Percentiles rank a stretch among this genome's conserved stretches.
phyloP scores from a whole-genome alignment of 2,329 filamentous ascomycete species.

The Penicillium sp. region DNA sequence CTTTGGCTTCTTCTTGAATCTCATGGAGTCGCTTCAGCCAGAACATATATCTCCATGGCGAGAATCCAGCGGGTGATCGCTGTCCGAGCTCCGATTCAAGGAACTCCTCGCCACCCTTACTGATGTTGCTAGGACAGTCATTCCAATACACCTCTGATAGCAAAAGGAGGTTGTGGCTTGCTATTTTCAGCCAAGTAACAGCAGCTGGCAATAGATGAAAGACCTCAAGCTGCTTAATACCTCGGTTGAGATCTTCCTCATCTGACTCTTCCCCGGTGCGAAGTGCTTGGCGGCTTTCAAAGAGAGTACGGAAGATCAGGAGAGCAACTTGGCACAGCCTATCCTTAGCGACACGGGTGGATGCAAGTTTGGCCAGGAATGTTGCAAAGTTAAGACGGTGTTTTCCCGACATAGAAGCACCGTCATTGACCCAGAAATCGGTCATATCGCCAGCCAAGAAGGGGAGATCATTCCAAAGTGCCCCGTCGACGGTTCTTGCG shows the following conservation, averaged over 20 bases:
- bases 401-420: conserved; percentile 14
- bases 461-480: conserved; percentile 27
- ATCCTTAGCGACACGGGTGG: conserved; percentile 22
- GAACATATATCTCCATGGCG: conserved; percentile 29
- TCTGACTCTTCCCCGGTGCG: conserved; percentile 16
- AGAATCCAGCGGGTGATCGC: conserved; percentile 24
- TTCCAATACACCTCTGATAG: conserved; percentile 24
- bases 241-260: conserved; percentile 13
- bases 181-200: conserved; percentile 19
- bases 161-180: conserved; percentile 18
- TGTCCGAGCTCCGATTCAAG: conserved; percentile 24
- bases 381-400: conserved; percentile 22
- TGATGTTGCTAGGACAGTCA: conserved; percentile 19
- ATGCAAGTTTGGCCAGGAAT: conserved; percentile 28
- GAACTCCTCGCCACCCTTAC: conserved; percentile 19
- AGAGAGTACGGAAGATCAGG: conserved; percentile 16
- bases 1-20: conserved; percentile 20
- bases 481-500: conserved; percentile 23
- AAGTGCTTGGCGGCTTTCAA: conserved; percentile 19
- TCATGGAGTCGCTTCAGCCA: conserved; percentile 29
- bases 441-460: conserved; percentile 26
- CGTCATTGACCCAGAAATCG: conserved; percentile 19
- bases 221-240: conserved; percentile 10
- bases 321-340: conserved; percentile 23
- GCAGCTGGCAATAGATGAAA: conserved; percentile 20